Base-by-base conservation (phyloP, 129 eudicot species). In the Cynara cardunculus region DNA sequence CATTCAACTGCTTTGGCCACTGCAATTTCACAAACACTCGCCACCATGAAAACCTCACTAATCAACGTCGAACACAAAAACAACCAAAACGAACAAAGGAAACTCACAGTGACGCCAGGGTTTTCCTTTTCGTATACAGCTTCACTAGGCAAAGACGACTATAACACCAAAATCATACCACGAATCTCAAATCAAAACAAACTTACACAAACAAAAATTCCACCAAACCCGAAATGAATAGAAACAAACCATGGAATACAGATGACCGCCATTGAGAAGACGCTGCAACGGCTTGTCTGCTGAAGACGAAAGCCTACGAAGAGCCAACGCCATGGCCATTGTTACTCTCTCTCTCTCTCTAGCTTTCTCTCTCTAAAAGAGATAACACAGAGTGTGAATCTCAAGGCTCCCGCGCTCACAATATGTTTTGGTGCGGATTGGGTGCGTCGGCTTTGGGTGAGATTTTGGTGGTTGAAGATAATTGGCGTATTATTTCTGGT, bases 1-100 rank as follows among this genome's bases (percentile, higher is more conserved):
- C 98, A 87, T 96, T 96, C 90, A 96, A 72, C 64, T 96, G 99
- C 89, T 96, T 96, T 7, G 99, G 93, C 99, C 99, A 96, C 99
- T 96, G 88, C 67, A 90, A 78, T 76, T 56, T 73, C 44, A 66
- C 66, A 83, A 30, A 77, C 6, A 35, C 75, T 37, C 75, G 24
- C 28, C 24, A 37, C 73, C 8, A 16, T 69, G 1, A 41, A 49
- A 67, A 73, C 0, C 9, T 61, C 28, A 64, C 8, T 10, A 21
- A 53, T n/a, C 46, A 56, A 56, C 14, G 18, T 62, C 2, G 2
- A 65, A 39, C 19, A 24, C 64, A 26, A 25, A 64, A 77, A 72
- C 26, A 81, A 21, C 28, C 16, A 56, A 25, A 65, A 59, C 30
- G 19, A 28, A 28, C 25, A 34, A 44, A 44, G 1, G 21, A 75